Evolutionary conservation across 306 rosid genomes (phyloP).

Genomic region (Crotalaria pallida): DNA sequence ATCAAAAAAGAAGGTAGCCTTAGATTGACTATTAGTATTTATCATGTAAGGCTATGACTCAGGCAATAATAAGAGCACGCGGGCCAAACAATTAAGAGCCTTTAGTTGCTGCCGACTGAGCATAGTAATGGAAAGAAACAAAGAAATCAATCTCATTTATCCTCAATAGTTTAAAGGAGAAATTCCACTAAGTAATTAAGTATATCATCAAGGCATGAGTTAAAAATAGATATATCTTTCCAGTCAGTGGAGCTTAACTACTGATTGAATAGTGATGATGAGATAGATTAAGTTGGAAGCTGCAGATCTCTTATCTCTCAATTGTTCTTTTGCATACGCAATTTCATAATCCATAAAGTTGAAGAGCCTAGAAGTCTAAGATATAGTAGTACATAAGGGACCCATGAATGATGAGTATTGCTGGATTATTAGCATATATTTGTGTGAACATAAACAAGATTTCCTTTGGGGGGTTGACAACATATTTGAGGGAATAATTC

Average conservation of each 20-base stretch:
- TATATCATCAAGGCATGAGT: neutral
- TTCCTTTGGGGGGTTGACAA: constrained; percentile 31
- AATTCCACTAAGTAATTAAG: neutral
- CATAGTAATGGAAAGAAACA: neutral
- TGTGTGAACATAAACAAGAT: constrained; percentile 6
- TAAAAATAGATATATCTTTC: neutral
- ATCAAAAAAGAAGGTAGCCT: neutral
- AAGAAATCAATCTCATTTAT: neutral
- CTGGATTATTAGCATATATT: constrained; percentile 27
- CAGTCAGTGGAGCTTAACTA: neutral
- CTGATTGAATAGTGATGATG: neutral
- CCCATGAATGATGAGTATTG: constrained; percentile 30
- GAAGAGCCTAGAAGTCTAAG: constrained; percentile 15
- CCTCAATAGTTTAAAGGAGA: constrained; percentile 17
- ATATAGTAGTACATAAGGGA: constrained; percentile 21
- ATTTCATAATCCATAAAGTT: neutral
- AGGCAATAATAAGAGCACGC: neutral
- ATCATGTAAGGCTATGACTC: neutral
- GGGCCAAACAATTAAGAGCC: neutral
- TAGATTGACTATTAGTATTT: neutral
- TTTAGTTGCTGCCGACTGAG: constrained; percentile 3
- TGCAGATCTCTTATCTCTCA: neutral
- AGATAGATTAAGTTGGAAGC: constrained; percentile 3
- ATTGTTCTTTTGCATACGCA: neutral
- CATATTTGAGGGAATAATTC: constrained; percentile 20